These are phyloP conservation scores for Purpureocillium lavendulum DNA, from an alignment of 2,329 filamentous ascomycete genomes.

Conservation along the genomic window DNA sequence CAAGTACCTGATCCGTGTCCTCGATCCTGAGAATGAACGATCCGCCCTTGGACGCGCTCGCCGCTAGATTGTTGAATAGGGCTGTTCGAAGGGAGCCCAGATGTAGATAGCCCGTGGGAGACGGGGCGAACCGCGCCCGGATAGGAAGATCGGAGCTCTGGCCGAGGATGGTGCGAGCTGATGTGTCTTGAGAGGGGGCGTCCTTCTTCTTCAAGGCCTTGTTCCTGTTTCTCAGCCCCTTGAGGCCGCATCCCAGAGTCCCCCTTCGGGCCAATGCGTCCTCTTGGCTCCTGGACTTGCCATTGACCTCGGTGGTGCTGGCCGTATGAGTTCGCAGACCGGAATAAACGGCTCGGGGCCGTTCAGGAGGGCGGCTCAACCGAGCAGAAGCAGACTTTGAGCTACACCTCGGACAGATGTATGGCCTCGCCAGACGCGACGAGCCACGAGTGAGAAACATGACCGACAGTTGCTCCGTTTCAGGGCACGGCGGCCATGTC, in stretches of 20 bases:
- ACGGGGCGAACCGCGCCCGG: constrained; percentile 77
- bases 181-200: background rate
- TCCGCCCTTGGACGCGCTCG: constrained; percentile 69
- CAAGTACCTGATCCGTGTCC: constrained; percentile 79
- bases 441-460: constrained; percentile 7
- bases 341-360: no score
- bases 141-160: constrained; percentile 45
- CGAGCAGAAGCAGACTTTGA: background rate
- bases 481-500: no score
- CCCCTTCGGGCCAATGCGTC: no score
- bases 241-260: constrained; percentile 6
- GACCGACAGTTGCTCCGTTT: no score
- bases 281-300: no score
- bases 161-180: constrained; percentile 22
- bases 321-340: no score
- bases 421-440: constrained; percentile 1
- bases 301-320: no score
- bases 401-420: constrained; percentile 3
- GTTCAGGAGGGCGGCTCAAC: no score
- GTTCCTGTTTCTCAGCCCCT: constrained; percentile 8
- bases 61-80: constrained; percentile 91
- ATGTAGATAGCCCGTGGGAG: constrained; percentile 89
- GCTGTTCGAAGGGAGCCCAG: constrained; percentile 87
- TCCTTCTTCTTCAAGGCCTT: constrained; percentile 14
- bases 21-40: constrained; percentile 89